Evolutionary conservation across 2,329 filamentous ascomycete species (phyloP).

Genomic region (Colletotrichum karsti): DNA sequence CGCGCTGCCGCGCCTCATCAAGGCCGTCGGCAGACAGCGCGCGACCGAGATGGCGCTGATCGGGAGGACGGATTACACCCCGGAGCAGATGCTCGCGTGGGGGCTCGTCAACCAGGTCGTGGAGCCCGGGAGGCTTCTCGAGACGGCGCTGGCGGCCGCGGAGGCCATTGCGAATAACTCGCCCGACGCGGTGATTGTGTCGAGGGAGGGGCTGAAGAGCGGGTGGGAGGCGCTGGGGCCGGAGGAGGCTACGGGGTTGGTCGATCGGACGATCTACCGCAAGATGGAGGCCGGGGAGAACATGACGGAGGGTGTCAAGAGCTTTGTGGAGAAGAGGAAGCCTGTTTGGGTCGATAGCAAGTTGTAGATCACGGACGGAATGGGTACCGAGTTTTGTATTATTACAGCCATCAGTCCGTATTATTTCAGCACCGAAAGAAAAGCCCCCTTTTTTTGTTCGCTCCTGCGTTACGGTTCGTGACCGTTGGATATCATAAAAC

Average conservation of each 20-base stretch:
- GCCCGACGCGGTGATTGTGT: constrained; percentile 81
- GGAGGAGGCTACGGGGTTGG: constrained; percentile 65
- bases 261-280: constrained; percentile 66
- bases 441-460: background rate
- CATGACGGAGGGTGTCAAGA: constrained; percentile 76
- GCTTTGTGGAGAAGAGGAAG: constrained; percentile 80
- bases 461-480: background rate
- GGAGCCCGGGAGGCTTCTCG: constrained; percentile 53
- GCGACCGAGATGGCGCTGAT: constrained; percentile 77
- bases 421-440: background rate
- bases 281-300: constrained; percentile 74
- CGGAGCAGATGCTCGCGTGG: constrained; percentile 69
- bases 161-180: constrained; percentile 70
- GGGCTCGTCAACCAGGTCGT: constrained; percentile 77
- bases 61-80: constrained; percentile 63
- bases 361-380: constrained; percentile 45
- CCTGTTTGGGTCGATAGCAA: constrained; percentile 74
- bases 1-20: constrained; percentile 71
- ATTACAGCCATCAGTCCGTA: background rate
- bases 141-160: constrained; percentile 69
- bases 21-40: constrained; percentile 72
- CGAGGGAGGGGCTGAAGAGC: constrained; percentile 73
- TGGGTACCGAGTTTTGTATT: background rate
- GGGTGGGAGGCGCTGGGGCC: constrained; percentile 77
- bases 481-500: constrained; percentile 11